Evolutionary conservation across 305 asterid species (phyloP), one percentile per base, ranked within the genome.

Genomic region (Fraxinus greggii): DNA sequence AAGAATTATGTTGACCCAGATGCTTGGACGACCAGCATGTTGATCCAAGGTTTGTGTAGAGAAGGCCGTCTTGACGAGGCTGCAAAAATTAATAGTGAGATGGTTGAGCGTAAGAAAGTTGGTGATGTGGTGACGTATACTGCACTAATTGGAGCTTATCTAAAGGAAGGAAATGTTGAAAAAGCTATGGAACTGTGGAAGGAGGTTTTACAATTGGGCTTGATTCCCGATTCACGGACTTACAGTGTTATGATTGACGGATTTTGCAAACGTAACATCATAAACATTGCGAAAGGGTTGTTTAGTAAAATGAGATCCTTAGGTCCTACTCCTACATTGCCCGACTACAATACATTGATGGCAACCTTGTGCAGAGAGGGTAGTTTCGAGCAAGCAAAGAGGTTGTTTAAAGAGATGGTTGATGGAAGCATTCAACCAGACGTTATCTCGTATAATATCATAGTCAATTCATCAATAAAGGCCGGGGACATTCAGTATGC

Each of bases 221-320:
- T 90, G 21, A 36, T 80, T 82, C 94, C 91, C 8, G 90, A 89
- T 79, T 83, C 93, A 19, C 84, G 48, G 77, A 63, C 84, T 76
- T 88, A 88, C 70, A 82, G 90, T 76, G 81, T 84, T 76, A 61
- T 90, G 40, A 83, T 93, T 29, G 88, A 86, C 40, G 96, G 97
- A 28, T 85, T 93, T 72, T 93, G 94, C 88, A 90, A 80, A 82
- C 77, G 89, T 78, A 84, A 67, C 78, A 82, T 80, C 51, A 35
- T 87, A 76, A 93, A 80, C 85, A 84, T 93, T 33, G 97, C 97
- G n/a, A 93, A 93, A 85, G 94, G 97, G 7, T 33, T 90, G 61
- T 93, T 93, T 82, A 56, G 40, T 72, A 86, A 83, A 83, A 88
- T 90, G 92, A 89, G 85, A 83, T 81, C 40, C 2, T 32, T 12